Evolutionary conservation across 78 protist species (phyloP).

Genomic region (Dictyostelium brefeldianum): DNA sequence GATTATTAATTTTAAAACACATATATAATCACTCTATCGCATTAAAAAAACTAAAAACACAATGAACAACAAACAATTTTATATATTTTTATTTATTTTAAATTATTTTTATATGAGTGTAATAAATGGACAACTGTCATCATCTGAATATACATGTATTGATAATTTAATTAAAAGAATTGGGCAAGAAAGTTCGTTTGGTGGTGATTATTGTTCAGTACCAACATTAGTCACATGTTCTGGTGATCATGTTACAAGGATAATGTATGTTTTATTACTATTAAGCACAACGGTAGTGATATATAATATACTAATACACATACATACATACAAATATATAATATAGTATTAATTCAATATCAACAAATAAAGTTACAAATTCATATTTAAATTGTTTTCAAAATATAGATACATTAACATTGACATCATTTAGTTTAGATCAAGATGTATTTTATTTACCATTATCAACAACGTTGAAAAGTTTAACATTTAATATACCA

Average conservation of each 20-base stretch:
- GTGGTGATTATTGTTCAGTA: not conserved
- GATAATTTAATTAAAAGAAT: not conserved
- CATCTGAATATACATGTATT: not conserved
- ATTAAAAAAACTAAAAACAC: too few species aligned
- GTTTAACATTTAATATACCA: not conserved
- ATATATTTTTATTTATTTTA: not conserved
- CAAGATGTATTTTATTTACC: not conserved
- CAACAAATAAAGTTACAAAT: not conserved
- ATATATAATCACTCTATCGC: too few species aligned
- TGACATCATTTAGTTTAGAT: not conserved
- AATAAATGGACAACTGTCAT: not conserved
- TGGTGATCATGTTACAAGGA: not conserved
- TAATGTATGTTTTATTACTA: not conserved
- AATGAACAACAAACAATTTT: too few species aligned
- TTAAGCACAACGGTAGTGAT: not conserved
- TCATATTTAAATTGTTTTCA: constrained; percentile 1
- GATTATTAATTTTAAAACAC: too few species aligned
- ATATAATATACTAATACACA: not conserved
- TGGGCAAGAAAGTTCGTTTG: not conserved
- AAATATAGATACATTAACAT: not conserved
- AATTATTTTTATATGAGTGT: not conserved
- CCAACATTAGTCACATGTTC: not conserved
- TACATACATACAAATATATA: not conserved
- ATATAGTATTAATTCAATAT: not conserved
- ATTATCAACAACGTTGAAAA: not conserved